phyloP scores from a whole-genome alignment of 1,284 basidiomycete genomes.

The Tetrapyrgos nigripes region DNA sequence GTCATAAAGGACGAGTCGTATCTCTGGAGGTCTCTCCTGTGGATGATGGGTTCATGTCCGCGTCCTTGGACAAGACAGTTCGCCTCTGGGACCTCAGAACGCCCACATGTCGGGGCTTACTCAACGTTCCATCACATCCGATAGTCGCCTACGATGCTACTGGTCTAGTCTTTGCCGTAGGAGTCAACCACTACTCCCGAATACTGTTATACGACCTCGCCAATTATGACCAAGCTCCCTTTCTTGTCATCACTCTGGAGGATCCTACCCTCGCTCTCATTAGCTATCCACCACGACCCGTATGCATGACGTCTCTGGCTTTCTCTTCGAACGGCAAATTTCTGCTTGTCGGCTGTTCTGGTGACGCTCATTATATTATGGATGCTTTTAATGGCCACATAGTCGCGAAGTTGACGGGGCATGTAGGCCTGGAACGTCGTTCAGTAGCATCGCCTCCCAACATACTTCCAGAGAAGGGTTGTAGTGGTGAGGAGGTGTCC shows the following conservation, averaged over 20 bases:
- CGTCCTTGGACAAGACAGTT: conserved; percentile 94
- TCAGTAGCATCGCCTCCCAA: conserved; percentile 56
- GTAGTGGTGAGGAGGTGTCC: conserved; percentile 88
- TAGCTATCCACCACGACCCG: conserved; percentile 85
- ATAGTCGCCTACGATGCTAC: conserved; percentile 91
- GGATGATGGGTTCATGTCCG: conserved; percentile 96
- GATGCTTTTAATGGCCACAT: conserved; percentile 88
- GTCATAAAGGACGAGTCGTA: conserved; percentile 89
- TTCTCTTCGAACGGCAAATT: conserved; percentile 93
- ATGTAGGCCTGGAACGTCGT: conserved; percentile 78
- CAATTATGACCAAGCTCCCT: conserved; percentile 92
- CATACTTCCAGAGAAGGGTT: conserved; percentile 77
- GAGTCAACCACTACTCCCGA: conserved; percentile 84
- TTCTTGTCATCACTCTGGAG: conserved; percentile 82
- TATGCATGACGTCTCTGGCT: conserved; percentile 89
- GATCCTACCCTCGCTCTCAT: conserved; percentile 78
- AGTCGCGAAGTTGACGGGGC: conserved; percentile 85
- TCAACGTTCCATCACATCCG: conserved; percentile 76
- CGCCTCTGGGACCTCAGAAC: conserved; percentile 94
- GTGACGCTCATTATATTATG: conserved; percentile 91
- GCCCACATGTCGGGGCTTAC: conserved; percentile 75
- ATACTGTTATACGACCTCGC: conserved; percentile 90
- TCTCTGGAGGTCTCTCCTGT: conserved; percentile 93
- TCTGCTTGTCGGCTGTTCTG: conserved; percentile 92
- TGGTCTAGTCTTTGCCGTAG: conserved; percentile 93